Evolutionary conservation across 495 filamentous ascomycete species (phyloP), one percentile per base, ranked within the genome.

Genomic region (Aspergillus ostianus): DNA sequence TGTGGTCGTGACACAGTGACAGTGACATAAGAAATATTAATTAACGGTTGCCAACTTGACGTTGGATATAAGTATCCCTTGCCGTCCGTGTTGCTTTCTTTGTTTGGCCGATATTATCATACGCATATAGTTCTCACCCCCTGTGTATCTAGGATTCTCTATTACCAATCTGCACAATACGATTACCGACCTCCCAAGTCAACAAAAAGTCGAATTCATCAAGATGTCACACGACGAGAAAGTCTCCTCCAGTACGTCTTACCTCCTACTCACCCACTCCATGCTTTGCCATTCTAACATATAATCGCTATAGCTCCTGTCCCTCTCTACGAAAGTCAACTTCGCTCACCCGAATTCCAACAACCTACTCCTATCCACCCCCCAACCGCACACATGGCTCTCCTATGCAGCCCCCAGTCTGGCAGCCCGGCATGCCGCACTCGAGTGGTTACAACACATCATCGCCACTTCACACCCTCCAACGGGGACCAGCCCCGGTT

Each of bases 401-500:
- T 8, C n/a, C 23, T 18, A 48, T 27, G 44, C 17, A 56, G 12
- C 44, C 55, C 23, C 26, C 13, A 44, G 17, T 18, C 18, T 20
- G 19, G 23, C 55, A 57, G 17, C 47, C 47, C 10, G 47, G 10
- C 12, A 21, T 9, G 8, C 26, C 23, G 0, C 66, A 72, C 10
- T 64, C 69, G 10, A 77, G 59, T 41, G 50, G 64, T 30, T 77
- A 73, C 66, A 62, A 57, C 23, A 65, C 61, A 18, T 70, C 70
- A 2, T 62, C 63, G 32, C 68, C 72, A 32, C 66, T 66, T 59
- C 74, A 64, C 66, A 71, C 56, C 21, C 76, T 68, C 20, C 72
- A 60, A 56, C 66, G 60, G 17, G 66, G 66, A 2, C 66, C 81
- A 2, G 68, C 72, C 7, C 78, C 77, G 0, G 79, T 79, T 8